Conservation (phyloP, 345 rosid genomes). For the Populus ilicifolia region DNA sequence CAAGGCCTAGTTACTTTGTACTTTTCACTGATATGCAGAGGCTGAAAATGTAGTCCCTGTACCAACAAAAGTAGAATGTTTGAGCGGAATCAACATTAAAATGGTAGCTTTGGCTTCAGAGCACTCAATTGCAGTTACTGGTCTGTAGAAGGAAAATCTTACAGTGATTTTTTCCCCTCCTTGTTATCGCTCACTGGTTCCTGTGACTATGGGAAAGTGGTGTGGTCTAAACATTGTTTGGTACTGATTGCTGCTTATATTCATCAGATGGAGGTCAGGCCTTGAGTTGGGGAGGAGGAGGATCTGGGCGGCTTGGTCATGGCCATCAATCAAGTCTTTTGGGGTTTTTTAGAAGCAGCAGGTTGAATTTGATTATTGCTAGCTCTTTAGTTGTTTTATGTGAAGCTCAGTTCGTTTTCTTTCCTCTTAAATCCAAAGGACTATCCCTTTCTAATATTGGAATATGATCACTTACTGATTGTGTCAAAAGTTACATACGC, state of each 20-base stretch:
- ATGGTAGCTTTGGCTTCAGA: conserved; percentile 80
- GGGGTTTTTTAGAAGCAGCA: conserved; percentile 60
- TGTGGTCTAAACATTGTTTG: not conserved
- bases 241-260: conserved; percentile 9
- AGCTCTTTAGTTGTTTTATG: conserved; percentile 4
- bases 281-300: conserved; percentile 91
- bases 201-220: not conserved
- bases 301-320: conserved; percentile 87
- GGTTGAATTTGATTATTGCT: conserved; percentile 38
- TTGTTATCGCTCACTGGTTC: not conserved
- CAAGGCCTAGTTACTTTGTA: not conserved
- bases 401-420: not conserved
- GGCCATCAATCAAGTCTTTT: conserved; percentile 65
- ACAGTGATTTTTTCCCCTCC: not conserved
- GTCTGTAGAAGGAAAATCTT: conserved; percentile 37
- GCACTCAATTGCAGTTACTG: conserved; percentile 88
- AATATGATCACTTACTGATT: not conserved
- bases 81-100: conserved; percentile 61
- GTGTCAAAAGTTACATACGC: too few relatives aligned
- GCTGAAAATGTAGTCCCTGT: conserved; percentile 45
- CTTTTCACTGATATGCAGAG: conserved; percentile 42
- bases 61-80: conserved; percentile 71
- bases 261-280: conserved; percentile 66
- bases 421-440: not conserved
- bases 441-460: conserved; percentile 1